Evolutionary conservation across 805 yeast genomes (phyloP).

Genomic region (Komagataella phaffii): DNA sequence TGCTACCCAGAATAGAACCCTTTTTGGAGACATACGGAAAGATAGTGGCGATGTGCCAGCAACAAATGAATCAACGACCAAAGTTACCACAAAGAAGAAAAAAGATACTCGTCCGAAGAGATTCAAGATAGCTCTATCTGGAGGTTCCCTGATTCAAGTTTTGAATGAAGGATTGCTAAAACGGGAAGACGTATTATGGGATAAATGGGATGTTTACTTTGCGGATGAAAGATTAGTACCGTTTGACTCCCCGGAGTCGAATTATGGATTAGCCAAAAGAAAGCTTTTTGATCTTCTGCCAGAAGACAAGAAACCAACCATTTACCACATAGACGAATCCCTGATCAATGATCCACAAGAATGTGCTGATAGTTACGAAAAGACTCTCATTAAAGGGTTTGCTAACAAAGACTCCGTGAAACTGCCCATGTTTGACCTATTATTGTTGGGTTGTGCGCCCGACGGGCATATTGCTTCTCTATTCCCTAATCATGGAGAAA

Average conservation of each 20-base stretch:
- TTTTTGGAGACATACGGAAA: slow-evolving; percentile 20
- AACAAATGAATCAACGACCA: background rate
- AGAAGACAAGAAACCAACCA: slow-evolving; percentile 43
- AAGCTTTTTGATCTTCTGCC: slow-evolving; percentile 64
- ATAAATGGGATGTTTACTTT: slow-evolving; percentile 89
- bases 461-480: slow-evolving; percentile 97
- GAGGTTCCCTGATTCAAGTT: slow-evolving; percentile 85
- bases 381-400: slow-evolving; percentile 72
- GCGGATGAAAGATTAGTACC: slow-evolving; percentile 95
- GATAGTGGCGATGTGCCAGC: slow-evolving; percentile 4
- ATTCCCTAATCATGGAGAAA: slow-evolving; percentile 76
- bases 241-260: slow-evolving; percentile 67
- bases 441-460: slow-evolving; percentile 93
- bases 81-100: slow-evolving; percentile 16
- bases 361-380: slow-evolving; percentile 90
- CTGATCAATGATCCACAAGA: slow-evolving; percentile 73
- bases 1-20: slow-evolving; percentile 69
- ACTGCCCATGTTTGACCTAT: slow-evolving; percentile 85
- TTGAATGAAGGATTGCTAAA: slow-evolving; percentile 74
- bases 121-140: slow-evolving; percentile 83
- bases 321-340: slow-evolving; percentile 73
- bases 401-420: slow-evolving; percentile 95
- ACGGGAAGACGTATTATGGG: slow-evolving; percentile 69
- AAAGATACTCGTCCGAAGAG: slow-evolving; percentile 50
- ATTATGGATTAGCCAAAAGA: slow-evolving; percentile 81